phyloP scores from a whole-genome alignment of 345 rosid species.

The Eucalyptus polyanthemos region DNA sequence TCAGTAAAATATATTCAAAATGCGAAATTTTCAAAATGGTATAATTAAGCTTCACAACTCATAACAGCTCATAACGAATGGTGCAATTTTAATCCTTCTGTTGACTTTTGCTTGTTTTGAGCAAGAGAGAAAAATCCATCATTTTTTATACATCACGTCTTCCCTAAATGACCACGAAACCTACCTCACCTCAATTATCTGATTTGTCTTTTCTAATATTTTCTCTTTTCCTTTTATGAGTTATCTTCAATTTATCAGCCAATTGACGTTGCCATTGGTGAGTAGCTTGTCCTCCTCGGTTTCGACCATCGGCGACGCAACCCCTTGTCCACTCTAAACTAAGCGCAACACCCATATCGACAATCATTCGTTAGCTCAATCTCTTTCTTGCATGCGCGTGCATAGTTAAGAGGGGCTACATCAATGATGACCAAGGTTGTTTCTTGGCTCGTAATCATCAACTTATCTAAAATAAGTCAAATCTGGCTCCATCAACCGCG shows the following conservation, averaged over 20 bases:
- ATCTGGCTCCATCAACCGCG: background rate
- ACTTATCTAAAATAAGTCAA: background rate
- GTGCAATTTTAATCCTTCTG: background rate
- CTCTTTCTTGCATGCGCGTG: background rate
- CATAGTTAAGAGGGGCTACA: background rate
- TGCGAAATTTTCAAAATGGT: background rate
- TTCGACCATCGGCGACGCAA: background rate
- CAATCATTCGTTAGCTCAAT: background rate
- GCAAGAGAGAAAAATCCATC: background rate
- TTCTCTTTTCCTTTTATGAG: accelerated
- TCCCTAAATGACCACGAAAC: background rate
- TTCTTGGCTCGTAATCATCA: background rate
- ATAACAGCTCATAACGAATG: background rate
- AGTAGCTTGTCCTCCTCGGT: background rate
- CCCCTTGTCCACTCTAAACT: background rate
- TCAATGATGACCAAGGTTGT: background rate
- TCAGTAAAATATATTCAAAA: background rate
- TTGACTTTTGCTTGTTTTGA: background rate
- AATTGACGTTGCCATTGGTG: background rate
- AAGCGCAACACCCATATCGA: background rate
- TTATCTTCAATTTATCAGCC: background rate
- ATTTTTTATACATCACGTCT: accelerated
- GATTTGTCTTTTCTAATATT: background rate
- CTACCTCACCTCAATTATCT: background rate
- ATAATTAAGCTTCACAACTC: background rate